Base-by-base conservation (phyloP, 2,329 filamentous ascomycete species). In the Juglanconis oblonga region DNA sequence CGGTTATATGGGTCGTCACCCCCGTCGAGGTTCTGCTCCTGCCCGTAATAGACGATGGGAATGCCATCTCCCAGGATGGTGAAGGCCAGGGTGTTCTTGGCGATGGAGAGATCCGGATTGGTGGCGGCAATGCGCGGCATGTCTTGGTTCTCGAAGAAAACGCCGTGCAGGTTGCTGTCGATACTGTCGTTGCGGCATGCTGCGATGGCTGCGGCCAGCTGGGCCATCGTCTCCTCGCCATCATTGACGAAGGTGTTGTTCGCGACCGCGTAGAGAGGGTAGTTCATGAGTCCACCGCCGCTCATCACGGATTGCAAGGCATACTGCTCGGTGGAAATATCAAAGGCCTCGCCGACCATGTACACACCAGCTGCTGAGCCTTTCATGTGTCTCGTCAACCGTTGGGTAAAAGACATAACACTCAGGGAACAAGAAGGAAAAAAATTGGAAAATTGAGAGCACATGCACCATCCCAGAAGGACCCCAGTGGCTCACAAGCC, bases 1-100 rank as follows among this genome's bases (percentile, higher is more conserved):
- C 84, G 81, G 66, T 81, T 81, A 54, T 76, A 77, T 0, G 77
- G 72, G 8, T 82, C 82, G 50, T 72, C 72, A 42, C 70, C 75
- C n/a, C 76, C 77, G 2, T 74, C 69, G 68, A 80, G 85, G 62
- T 81, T 83, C 67, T 89, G 86, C 71, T 89, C 87, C 62, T 86
- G 83, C 33, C 86, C 87, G 65, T 87, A 81, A 71, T 88, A 89
- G 38, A 88, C 77, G 58, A 87, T 84, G 1, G 86, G 85, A 36
- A 88, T 82, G 8, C 86, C 86, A 55, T 85, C 76, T 6, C 50
- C 50, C 13, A 58, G 17, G 31, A 58, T 31, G 6, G 38, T 58
- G 49, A 58, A 58, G 42, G 55, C 55, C n/a, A 52, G 29, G 5
- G 55, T 33, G 14, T 57, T 57, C 44, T 57, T 45, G 29, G 55